Evolutionary conservation across 2,329 filamentous ascomycete genomes (phyloP), one percentile per base, ranked within the genome.

Genomic region (Aureobasidium sp.): DNA sequence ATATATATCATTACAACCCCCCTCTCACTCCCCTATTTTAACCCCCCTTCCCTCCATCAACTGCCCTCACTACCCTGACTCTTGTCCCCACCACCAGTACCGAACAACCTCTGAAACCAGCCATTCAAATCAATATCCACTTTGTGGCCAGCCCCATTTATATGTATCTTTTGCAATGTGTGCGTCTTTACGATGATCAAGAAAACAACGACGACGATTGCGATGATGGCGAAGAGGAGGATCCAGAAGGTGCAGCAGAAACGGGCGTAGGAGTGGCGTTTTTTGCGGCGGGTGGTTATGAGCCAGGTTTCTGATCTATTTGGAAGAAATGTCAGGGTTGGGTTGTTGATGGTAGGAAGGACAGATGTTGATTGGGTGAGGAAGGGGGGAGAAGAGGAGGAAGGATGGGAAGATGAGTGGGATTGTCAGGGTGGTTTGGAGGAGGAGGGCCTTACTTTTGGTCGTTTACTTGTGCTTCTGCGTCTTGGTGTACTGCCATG

Each of bases 401-500:
- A 5, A 11, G 11, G 20, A 25, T 9, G 8, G 20, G 22, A 11
- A 15, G 45, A 48, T 7, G 27, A 15, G 39, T 8, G 22, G 11
- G 44, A 6, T 2, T 7, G 44, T 27, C 3, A 47, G 12, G 49
- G 15, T 8, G 20, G 20, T 5, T 3, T 8, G n/a, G 36, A 12
- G 17, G 36, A 29, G 3, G 4, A 2, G 14, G 5, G 25, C 2
- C 49, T 12, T 39, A 42, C 51, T 42, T 55, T 42, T 31, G 22
- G 1, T 31, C 22, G 8, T 53, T 27, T 11, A 44, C 3, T 34
- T 56, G 52, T 49, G 61, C 63, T 66, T 80, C 77, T 67, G 84
- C 82, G 66, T 84, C 81, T 59, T 63, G 71, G 68, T 84, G 83
- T 1, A 84, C 81, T 41, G 83, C 83, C 56, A 76, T 71, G 63